phyloP scores from a whole-genome alignment of 345 rosid genomes.

The Lepidium africanum region DNA sequence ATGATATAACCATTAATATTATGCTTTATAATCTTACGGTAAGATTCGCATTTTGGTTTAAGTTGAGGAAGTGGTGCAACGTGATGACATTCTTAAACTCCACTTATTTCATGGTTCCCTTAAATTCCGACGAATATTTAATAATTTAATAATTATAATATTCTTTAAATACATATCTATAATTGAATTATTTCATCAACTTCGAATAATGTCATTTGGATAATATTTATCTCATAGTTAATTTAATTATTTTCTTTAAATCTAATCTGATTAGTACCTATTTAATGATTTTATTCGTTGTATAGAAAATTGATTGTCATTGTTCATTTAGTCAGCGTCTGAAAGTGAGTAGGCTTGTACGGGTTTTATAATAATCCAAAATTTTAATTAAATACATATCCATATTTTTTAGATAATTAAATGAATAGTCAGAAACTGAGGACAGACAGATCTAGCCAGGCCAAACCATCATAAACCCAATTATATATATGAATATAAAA shows the following conservation, averaged over 20 bases:
- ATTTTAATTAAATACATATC: neutral
- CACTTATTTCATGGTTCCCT: conserved; percentile 14
- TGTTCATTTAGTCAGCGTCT: conserved; percentile 9
- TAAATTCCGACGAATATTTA: conserved; percentile 4
- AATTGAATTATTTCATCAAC: neutral
- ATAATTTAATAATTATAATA: neutral
- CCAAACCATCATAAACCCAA: conserved; percentile 5
- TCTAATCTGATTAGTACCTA: neutral
- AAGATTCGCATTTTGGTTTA: conserved; percentile 12
- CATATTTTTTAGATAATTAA: neutral
- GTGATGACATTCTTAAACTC: conserved; percentile 19
- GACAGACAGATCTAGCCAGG: conserved; percentile 24
- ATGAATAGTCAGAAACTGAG: neutral
- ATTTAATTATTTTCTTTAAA: too few species aligned
- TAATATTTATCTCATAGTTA: too few species aligned
- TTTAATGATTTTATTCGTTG: neutral
- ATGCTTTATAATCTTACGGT: neutral
- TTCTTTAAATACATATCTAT: neutral
- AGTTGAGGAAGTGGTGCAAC: conserved; percentile 14
- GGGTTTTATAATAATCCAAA: neutral
- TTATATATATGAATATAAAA: neutral
- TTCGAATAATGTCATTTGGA: conserved; percentile 12
- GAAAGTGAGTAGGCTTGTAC: neutral
- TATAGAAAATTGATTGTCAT: neutral
- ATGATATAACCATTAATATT: neutral